These are phyloP conservation scores for Lactarius sanguifluus DNA, from an alignment of 768 basidiomycete species.

Conservation along the genomic window DNA sequence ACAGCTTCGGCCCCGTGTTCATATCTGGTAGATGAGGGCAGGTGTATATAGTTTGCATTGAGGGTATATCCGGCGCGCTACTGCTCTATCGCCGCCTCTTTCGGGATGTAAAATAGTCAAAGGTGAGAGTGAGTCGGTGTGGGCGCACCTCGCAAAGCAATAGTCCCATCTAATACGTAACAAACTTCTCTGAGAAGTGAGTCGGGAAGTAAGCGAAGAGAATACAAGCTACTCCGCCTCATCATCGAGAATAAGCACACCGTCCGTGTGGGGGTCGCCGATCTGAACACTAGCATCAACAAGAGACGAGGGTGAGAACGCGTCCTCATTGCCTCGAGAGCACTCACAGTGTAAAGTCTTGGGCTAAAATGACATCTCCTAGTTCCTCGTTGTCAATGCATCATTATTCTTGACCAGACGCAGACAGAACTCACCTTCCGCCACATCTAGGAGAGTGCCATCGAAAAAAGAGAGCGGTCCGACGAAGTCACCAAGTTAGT, in stretches of 20 bases:
- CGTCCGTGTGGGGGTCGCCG: constrained; percentile 83
- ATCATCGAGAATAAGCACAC: constrained; percentile 54
- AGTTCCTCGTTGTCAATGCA: constrained; percentile 45
- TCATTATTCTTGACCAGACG: neutral
- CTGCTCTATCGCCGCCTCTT: constrained; percentile 69
- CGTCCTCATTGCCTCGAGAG: constrained; percentile 64
- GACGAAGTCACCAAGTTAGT: too few relatives aligned
- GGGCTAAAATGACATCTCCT: constrained; percentile 62
- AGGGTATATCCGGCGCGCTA: constrained; percentile 68
- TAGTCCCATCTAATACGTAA: constrained; percentile 79
- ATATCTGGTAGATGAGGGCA: too few relatives aligned
- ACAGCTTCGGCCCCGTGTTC: constrained; percentile 45
- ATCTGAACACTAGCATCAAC: constrained; percentile 50
- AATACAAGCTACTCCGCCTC: constrained; percentile 49
- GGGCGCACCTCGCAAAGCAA: constrained; percentile 70
- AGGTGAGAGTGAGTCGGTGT: constrained; percentile 4
- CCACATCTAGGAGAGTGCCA: too few relatives aligned
- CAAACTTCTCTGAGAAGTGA: constrained; percentile 68
- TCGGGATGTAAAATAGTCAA: constrained; percentile 20
- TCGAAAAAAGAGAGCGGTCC: too few relatives aligned
- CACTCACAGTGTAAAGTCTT: constrained; percentile 92
- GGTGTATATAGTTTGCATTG: constrained; percentile 81
- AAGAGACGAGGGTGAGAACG: constrained; percentile 27
- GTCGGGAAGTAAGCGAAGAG: constrained; percentile 52
- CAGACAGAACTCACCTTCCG: constrained; percentile 47